Evolutionary conservation across 2,329 filamentous ascomycete genomes (phyloP).

Genomic region (Pseudopyrenochaeta lycopersici): DNA sequence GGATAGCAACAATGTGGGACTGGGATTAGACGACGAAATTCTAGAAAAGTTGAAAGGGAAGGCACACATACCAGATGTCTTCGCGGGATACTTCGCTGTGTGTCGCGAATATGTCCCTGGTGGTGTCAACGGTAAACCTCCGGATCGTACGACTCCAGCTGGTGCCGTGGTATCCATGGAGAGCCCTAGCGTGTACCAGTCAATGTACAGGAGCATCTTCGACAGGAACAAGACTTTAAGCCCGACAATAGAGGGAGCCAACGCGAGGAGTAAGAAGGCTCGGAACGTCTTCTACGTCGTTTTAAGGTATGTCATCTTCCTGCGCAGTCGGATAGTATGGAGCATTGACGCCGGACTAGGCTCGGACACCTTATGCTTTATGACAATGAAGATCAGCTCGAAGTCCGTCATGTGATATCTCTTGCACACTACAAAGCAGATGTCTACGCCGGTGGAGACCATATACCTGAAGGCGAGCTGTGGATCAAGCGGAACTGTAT

Average conservation of each 20-base stretch:
- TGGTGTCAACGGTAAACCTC: constrained; percentile 90
- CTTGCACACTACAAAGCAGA: constrained; percentile 86
- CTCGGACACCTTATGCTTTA: constrained; percentile 96
- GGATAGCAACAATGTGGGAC: constrained; percentile 22
- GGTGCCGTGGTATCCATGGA: constrained; percentile 80
- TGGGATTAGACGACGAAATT: constrained; percentile 32
- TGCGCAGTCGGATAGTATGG: too few species aligned
- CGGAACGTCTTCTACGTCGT: constrained; percentile 95
- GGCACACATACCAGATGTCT: constrained; percentile 75
- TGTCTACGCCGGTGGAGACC: constrained; percentile 80
- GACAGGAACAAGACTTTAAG: constrained; percentile 72
- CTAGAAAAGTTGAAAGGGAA: constrained; percentile 33
- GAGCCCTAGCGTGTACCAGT: constrained; percentile 95
- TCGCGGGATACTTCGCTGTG: constrained; percentile 93
- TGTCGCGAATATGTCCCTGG: constrained; percentile 91
- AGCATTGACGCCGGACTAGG: constrained; percentile 24
- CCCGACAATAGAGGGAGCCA: constrained; percentile 63
- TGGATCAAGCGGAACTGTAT: constrained; percentile 91
- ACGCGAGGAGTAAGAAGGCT: constrained; percentile 66
- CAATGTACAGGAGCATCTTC: constrained; percentile 97
- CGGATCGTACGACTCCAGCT: constrained; percentile 82
- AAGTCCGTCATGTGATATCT: constrained; percentile 95
- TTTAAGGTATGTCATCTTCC: constrained; percentile 68
- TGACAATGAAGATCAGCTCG: constrained; percentile 92
- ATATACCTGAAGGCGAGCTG: constrained; percentile 87